Percentiles rank a stretch among this genome's conserved stretches.
Evolutionary conservation across 352 stramenopile genomes (phyloP).

Genomic region (Globisporangium lucens): DNA sequence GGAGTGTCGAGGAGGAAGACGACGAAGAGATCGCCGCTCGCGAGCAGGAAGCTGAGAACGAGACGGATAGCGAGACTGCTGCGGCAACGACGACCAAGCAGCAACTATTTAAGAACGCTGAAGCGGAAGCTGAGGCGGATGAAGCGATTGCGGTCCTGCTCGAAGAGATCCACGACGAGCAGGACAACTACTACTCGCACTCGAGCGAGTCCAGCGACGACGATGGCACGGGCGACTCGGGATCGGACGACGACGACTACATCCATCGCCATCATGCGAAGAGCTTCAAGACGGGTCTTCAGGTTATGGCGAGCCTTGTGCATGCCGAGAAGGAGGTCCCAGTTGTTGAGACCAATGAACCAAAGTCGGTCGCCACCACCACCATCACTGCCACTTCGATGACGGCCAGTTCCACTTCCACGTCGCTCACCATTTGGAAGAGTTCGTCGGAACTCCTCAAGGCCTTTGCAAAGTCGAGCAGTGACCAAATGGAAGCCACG

Average conservation of each 20-base stretch:
- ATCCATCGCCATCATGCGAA: not conserved
- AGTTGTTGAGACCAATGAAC: not conserved
- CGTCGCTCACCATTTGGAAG: not conserved
- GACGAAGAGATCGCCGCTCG: constrained; percentile 23
- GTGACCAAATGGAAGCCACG: constrained; percentile 14
- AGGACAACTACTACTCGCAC: constrained; percentile 20
- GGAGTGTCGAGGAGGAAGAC: constrained; percentile 33
- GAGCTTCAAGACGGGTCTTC: not conserved
- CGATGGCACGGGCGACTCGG: constrained; percentile 7
- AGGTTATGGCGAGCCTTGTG: not conserved
- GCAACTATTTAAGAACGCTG: constrained; percentile 3
- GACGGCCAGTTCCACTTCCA: not conserved
- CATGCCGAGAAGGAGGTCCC: not conserved
- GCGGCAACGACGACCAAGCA: not conserved
- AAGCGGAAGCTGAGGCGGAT: not conserved
- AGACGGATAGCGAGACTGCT: not conserved
- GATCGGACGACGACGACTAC: constrained; percentile 11
- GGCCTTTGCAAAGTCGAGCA: not conserved
- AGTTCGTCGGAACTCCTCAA: not conserved
- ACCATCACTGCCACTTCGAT: not conserved
- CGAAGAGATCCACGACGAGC: constrained; percentile 21
- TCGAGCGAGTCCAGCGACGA: constrained; percentile 16
- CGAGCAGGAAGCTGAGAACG: constrained; percentile 14
- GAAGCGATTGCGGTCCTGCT: constrained; percentile 7
- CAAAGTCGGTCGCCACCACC: not conserved